These are phyloP conservation scores for Conoideocrella luteorostrata DNA, from an alignment of 2,329 filamentous ascomycete species.

Conservation along the genomic window DNA sequence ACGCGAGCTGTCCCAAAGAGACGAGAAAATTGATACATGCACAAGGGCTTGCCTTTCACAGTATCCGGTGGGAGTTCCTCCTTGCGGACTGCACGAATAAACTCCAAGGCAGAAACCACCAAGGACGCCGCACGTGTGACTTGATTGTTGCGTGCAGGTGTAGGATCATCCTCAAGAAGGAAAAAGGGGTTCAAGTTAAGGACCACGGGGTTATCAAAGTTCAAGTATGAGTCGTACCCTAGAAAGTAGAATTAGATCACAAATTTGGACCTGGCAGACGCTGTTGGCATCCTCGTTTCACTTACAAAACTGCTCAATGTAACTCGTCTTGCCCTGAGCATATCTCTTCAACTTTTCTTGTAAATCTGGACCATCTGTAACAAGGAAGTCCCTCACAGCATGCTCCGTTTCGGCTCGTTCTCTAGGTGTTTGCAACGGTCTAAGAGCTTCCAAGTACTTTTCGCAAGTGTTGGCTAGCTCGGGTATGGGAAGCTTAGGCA, in stretches of 20 bases:
- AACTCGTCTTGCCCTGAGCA: conserved; percentile 84
- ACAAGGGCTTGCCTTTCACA: conserved; percentile 74
- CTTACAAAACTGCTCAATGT: conserved; percentile 98
- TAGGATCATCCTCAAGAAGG: conserved; percentile 92
- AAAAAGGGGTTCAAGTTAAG: conserved; percentile 98
- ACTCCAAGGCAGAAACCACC: conserved; percentile 82
- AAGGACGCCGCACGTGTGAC: conserved; percentile 90
- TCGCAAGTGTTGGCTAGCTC: conserved; percentile 72
- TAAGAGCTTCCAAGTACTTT: conserved; percentile 73
- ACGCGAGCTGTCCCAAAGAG: conserved; percentile 93
- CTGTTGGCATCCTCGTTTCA: conserved; percentile 14
- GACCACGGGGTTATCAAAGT: conserved; percentile 95
- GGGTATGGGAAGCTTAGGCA: conserved; percentile 90
- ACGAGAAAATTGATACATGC: conserved; percentile 97
- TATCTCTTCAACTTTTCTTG: conserved; percentile 89
- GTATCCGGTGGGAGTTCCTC: conserved; percentile 90
- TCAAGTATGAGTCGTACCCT: conserved; percentile 99
- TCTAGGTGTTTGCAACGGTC: conserved; percentile 70
- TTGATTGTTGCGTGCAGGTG: conserved; percentile 91
- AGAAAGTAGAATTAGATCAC: conserved; percentile 9
- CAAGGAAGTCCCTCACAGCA: conserved; percentile 78
- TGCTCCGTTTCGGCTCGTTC: conserved; percentile 78
- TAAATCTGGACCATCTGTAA: conserved; percentile 71
- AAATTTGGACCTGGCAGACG: background rate
- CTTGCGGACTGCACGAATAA: conserved; percentile 84